Percentiles rank a stretch among this genome's conserved stretches.
Evolutionary conservation across 495 filamentous ascomycete genomes (phyloP).

Genomic region (Peziza echinospora): DNA sequence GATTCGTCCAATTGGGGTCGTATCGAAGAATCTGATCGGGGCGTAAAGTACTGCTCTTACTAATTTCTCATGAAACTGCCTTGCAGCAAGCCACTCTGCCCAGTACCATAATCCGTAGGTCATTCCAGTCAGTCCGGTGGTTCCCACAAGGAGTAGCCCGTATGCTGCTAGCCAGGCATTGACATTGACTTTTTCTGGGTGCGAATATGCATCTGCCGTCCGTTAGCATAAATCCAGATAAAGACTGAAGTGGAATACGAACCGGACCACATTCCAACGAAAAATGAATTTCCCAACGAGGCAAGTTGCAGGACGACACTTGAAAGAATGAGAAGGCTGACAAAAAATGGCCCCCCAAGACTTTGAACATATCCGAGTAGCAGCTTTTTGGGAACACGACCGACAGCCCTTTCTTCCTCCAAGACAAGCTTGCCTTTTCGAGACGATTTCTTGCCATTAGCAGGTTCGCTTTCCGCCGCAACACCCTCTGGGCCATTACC

Average conservation of each 20-base stretch:
- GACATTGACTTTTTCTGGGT: slow-evolving; percentile 12
- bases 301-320: slow-evolving; percentile 11
- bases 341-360: slow-evolving; percentile 7
- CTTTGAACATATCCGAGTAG: slow-evolving; percentile 14
- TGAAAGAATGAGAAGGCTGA: slow-evolving; percentile 7
- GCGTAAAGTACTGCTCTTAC: slow-evolving; percentile 27
- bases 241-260: slow-evolving; percentile 11
- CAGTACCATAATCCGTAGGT: slow-evolving; percentile 21
- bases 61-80: slow-evolving; percentile 25
- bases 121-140: slow-evolving; percentile 13
- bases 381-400: slow-evolving; percentile 11
- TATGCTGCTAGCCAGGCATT: slow-evolving; percentile 16
- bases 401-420: slow-evolving; percentile 12
- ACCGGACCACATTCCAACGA: slow-evolving; percentile 16
- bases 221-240: slow-evolving; percentile 8
- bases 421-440: slow-evolving; percentile 6
- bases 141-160: slow-evolving; percentile 17
- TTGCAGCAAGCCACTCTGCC: slow-evolving; percentile 27
- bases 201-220: slow-evolving; percentile 16
- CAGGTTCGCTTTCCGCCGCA: background rate
- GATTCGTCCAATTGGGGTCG: slow-evolving; percentile 27
- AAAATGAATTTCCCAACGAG: slow-evolving; percentile 12
- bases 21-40: slow-evolving; percentile 30
- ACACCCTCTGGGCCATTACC: slow-evolving; percentile 4
- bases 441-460: slow-evolving; percentile 2